Evolutionary conservation across 75 land plant species (phyloP), one percentile per base, ranked within the genome.

Genomic region (Sequoia sempervirens): DNA sequence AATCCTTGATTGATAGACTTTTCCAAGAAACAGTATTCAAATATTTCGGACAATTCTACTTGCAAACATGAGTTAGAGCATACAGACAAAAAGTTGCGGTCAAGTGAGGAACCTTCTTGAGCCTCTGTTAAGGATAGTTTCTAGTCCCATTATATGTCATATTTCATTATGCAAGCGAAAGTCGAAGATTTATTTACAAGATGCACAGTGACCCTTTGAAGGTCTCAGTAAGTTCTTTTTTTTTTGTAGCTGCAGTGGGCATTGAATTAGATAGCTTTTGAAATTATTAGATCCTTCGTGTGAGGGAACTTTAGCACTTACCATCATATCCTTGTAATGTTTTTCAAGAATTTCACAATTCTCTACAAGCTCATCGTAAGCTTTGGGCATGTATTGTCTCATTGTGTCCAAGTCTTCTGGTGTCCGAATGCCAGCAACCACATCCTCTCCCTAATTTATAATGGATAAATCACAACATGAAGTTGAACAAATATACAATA

Each of bases 311-410:
- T 41, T 80, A 41, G 37, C 46, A 34, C 88, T 87, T 84, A 97
- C 99, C 99, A 97, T 97, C 99, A 97, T 97, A 79, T 97, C 99
- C 86, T 97, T 97, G 90, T 97, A 97, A 85, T 97, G 99, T 53
- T 83, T 81, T 86, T 97, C 99, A n/a, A 97, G 90, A 54, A 97
- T 97, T 78, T 92, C 88, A 83, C 99, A 97, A 83, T 97, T 97
- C 81, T 97, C 93, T 14, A 94, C 94, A 41, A 97, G 94, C 90
- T 97, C 99, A 45, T 90, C 83, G 86, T 97, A 97, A 34, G 98
- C 96, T 81, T 93, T 92, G 81, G 99, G 99, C 94, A 97, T 91
- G 82, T 87, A 90, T 52, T 84, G 84, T 82, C 93, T 94, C 99
- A 97, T 96, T 69, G 86, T 79, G 54, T 94, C 93, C 80, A 97